Conservation (phyloP, 495 filamentous ascomycete species). For the Daldinia childiae region DNA sequence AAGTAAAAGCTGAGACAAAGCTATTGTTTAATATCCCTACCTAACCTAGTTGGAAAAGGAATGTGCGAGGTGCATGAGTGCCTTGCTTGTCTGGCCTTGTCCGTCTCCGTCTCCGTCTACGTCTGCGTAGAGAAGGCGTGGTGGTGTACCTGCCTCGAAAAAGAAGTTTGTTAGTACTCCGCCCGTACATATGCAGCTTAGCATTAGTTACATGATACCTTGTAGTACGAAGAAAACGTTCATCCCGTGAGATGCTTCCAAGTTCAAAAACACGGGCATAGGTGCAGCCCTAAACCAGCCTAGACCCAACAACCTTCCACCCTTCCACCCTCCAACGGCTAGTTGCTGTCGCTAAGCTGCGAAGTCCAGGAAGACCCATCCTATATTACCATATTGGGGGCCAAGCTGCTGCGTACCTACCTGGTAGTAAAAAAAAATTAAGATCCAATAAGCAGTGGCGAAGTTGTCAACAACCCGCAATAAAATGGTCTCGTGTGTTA, state of each 20-base stretch:
- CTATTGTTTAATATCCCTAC: slow-evolving; percentile 29
- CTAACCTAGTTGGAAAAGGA: slow-evolving; percentile 23
- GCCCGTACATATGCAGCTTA: slow-evolving; percentile 31
- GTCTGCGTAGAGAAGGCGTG: slow-evolving; percentile 8
- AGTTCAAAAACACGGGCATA: not conserved
- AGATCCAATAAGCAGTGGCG: slow-evolving; percentile 7
- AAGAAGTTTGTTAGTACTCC: slow-evolving; percentile 25
- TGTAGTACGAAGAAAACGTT: slow-evolving; percentile 16
- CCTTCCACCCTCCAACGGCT: slow-evolving; percentile 24
- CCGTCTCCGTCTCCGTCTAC: not conserved
- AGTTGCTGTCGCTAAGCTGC: slow-evolving; percentile 12
- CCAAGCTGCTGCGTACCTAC: slow-evolving; percentile 5
- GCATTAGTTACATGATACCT: slow-evolving; percentile 24
- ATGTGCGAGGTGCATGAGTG: slow-evolving; percentile 5
- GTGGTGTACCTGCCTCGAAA: slow-evolving; percentile 29
- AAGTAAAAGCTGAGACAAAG: slow-evolving; percentile 37
- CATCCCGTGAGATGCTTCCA: slow-evolving; percentile 7
- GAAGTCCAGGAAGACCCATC: not conserved
- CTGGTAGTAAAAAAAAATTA: not conserved
- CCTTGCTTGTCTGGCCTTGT: not conserved
- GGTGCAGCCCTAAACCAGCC: slow-evolving; percentile 2
- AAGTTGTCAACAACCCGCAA: slow-evolving; percentile 9
- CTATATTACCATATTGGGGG: not conserved
- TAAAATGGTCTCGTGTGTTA: slow-evolving; percentile 26
- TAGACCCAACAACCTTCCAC: not conserved